Evolutionary conservation across 257 asterid genomes (phyloP), one percentile per base, ranked within the genome.

Genomic region (Capsicum baccatum): DNA sequence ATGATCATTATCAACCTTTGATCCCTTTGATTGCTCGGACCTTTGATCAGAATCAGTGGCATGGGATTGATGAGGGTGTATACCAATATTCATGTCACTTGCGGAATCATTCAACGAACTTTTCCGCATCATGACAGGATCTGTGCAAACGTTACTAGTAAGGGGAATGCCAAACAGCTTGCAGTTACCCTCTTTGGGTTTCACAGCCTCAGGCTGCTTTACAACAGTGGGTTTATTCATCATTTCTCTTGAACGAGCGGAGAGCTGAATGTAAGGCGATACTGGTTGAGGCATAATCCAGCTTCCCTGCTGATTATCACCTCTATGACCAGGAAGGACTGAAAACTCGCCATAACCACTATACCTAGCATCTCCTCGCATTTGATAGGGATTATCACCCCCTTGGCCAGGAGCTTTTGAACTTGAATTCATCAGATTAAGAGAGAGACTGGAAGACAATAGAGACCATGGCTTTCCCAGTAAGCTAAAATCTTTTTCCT

Each of bases 91-190:
- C 88, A 83, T 70, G 71, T 67, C 88, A 78, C 85, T 80, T 42
- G 83, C 83, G 35, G 92, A 85, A 70, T 91, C 93, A 21, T 33
- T 83, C 48, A 11, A 57, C 79, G 85, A 60, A 84, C 87, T 88
- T 79, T 68, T 87, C 15, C 74, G 90, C 14, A 90, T 71, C 70
- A 73, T 39, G 70, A 87, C 83, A 54, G 92, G 86, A 82, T 94
- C 96, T 60, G 80, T 79, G 14, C 90, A 83, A 54, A 94, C 79
- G 52, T 87, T 91, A 83, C 90, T 88, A 48, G 50, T 66, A 69
- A 96, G 97, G 54, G 97, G 92, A 81, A 93, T 85, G 21, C 99
- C 99, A 50, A 97, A 97, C 67, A 97, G 91, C 91, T 92, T 95
- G 91, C 95, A 95, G 87, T 88, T 90, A 70, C 93, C 92, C 60